Evolutionary conservation across 1,284 basidiomycete genomes (phyloP), one percentile per base, ranked within the genome.

Genomic region (Moniliella sp.): DNA sequence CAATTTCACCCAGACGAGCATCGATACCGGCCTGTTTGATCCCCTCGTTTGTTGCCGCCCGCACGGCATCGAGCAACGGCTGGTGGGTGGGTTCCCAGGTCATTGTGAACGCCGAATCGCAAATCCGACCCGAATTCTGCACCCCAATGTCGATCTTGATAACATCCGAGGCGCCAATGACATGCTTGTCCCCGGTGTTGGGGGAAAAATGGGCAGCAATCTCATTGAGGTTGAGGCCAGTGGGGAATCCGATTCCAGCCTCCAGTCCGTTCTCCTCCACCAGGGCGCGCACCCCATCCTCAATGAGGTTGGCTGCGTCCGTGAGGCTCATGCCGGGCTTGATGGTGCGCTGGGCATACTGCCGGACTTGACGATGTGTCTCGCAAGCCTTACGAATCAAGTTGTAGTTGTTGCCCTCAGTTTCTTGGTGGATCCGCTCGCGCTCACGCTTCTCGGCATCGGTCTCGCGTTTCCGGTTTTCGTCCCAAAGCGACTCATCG

Each of bases 71-170:
- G 9, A 99, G 60, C 11, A 99, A 66, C 38, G 75, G 77, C 51
- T 93, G 74, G 57, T 88, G 94, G 9, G 76, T 81, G 18, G 75
- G 79, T 42, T 88, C 83, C 54, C 76, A 97, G 45, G 63, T 68
- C 52, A 97, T 65, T 1, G 88, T 97, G 62, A 97, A 97, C 1
- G 88, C 88, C 19, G 84, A 93, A 62, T 99, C 88, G 31, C 76
- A 62, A 40, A 99, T 99, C 28, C 82, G 70, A 11, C 88, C 91
- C 50, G 78, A 78, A 27, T 94, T 84, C 43, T 99, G 91, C 1
- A 97, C 82, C 35, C 88, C 88, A 57, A 99, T 74, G 61, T 99
- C 91, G 31, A 99, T 80, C 65, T 99, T 97, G 51, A 97, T 67
- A 13, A 94, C 78, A 54, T 99, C 88, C 25, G 73, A 70, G 34